Conservation (phyloP, 2,329 filamentous ascomycete species). For the Ophiostoma sp. region DNA sequence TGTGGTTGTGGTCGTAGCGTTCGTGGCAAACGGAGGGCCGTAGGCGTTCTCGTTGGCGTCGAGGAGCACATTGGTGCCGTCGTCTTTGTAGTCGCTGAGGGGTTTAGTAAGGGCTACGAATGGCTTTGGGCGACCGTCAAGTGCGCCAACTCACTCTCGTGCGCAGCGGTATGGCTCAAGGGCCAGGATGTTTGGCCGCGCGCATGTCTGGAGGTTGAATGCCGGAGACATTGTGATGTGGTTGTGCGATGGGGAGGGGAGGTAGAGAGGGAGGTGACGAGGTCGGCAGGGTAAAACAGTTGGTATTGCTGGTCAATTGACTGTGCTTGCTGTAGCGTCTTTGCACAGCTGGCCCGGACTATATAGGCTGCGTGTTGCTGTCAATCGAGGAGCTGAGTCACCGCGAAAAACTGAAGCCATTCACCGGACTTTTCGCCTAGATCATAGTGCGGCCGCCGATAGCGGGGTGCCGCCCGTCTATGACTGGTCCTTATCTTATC, state of each 20-base stretch:
- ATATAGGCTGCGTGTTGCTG: background rate
- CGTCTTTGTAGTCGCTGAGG: slow-evolving; percentile 91
- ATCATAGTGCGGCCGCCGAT: slow-evolving; percentile 16
- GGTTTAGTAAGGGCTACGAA: background rate
- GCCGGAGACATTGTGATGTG: slow-evolving; percentile 45
- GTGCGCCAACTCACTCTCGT: slow-evolving; percentile 58
- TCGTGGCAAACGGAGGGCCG: slow-evolving; percentile 66
- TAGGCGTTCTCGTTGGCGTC: slow-evolving; percentile 98
- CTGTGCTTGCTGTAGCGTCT: background rate
- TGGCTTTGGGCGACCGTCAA: background rate
- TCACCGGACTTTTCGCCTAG: slow-evolving; percentile 1
- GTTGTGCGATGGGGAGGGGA: background rate
- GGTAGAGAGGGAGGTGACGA: background rate
- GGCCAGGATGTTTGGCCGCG: slow-evolving; percentile 68
- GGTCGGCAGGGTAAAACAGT: background rate
- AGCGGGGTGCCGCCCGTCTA: slow-evolving; percentile 9
- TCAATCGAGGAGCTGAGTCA: slow-evolving; percentile 13
- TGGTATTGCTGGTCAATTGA: background rate
- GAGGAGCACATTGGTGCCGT: slow-evolving; percentile 90
- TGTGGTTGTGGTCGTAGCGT: slow-evolving; percentile 46
- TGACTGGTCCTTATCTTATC: slow-evolving; percentile 14
- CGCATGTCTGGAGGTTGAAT: slow-evolving; percentile 69
- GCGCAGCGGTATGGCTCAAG: slow-evolving; percentile 76
- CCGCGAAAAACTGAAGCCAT: slow-evolving; percentile 14
- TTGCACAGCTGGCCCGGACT: background rate